phyloP scores from a whole-genome alignment of 148 eudicot genomes.

The Pouteria glomerata region DNA sequence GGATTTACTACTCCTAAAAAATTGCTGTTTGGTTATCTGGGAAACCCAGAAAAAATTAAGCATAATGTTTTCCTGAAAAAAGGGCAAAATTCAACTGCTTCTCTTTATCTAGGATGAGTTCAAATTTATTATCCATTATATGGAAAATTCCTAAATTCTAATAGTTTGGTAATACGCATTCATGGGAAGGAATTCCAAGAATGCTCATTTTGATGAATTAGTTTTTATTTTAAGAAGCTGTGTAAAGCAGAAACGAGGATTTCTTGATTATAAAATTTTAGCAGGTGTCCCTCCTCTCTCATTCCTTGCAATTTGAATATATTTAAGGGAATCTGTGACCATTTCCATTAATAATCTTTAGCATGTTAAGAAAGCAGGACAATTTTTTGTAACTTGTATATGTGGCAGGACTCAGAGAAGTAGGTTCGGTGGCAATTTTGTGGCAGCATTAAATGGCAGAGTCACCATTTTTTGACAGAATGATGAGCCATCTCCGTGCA shows the following conservation, averaged over 20 bases:
- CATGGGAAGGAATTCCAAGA: neutral
- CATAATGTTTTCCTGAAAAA: neutral
- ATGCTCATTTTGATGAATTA: neutral
- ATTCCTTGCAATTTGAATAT: neutral
- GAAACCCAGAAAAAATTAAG: too few species aligned
- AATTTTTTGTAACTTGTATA: neutral
- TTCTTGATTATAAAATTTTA: neutral
- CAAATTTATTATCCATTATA: neutral
- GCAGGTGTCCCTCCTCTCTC: neutral
- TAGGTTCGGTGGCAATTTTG: neutral
- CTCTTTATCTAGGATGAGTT: neutral
- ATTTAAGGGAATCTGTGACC: neutral
- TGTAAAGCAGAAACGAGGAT: neutral
- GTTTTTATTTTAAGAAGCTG: neutral
- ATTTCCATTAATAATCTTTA: neutral
- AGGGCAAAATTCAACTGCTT: neutral
- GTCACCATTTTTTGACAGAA: conserved; percentile 43
- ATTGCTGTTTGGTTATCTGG: too few species aligned
- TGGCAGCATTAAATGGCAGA: conserved; percentile 50
- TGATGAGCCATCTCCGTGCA: conserved; percentile 65
- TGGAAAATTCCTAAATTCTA: neutral
- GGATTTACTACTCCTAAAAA: too few species aligned
- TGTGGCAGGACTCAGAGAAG: neutral
- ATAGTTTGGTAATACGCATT: neutral
- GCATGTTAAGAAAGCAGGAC: neutral